Evolutionary conservation across 2,329 filamentous ascomycete genomes (phyloP), one percentile per base, ranked within the genome.

Genomic region (Fusarium nelsonii): DNA sequence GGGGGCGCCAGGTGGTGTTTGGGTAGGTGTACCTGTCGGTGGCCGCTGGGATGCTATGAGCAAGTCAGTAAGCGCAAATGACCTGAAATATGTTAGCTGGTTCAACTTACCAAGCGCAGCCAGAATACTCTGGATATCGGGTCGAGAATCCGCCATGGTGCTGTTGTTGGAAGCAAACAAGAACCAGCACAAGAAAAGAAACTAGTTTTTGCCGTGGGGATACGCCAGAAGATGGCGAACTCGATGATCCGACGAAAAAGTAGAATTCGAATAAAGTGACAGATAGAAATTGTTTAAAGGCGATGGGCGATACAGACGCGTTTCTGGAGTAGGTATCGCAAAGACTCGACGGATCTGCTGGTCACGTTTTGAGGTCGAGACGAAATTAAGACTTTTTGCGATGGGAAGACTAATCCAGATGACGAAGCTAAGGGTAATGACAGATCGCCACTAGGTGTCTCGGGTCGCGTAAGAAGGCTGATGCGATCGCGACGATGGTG

Each of bases 101-200:
- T 51, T 46, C 39, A 36, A 60, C 81, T 73, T 80, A 84, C 83
- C 83, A 57, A 85, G 78, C 64, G 83, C 83, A 58, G 83, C 83
- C 68, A 85, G 77, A 62, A 85, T 84, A 65, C 81, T 83, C 73
- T 83, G 73, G 49, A 75, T 75, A 53, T 75, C 73, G 32, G 71
- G 73, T 51, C 70, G 73, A 60, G 70, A 64, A 60, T 75, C 72
- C 49, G 73, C 67, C 73, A 75, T 75, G 53, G 58, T 65, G 51
- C 50, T 56, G 55, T 50, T 52, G 55, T 44, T 61, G 58, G 59
- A 64, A 50, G 43, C 48, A 52, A 51, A 57, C 51, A 44, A 49
- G 58, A 54, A 59, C 64, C 49, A 59, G 51, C 43, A 58, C 60
- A 45, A 55, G 49, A 37, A 26, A 53, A 50, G 34, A 40, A 52